These are phyloP conservation scores for Coemansia sp. DNA, from an alignment of 192 early-diverging fungal species.

Conservation along the genomic window DNA sequence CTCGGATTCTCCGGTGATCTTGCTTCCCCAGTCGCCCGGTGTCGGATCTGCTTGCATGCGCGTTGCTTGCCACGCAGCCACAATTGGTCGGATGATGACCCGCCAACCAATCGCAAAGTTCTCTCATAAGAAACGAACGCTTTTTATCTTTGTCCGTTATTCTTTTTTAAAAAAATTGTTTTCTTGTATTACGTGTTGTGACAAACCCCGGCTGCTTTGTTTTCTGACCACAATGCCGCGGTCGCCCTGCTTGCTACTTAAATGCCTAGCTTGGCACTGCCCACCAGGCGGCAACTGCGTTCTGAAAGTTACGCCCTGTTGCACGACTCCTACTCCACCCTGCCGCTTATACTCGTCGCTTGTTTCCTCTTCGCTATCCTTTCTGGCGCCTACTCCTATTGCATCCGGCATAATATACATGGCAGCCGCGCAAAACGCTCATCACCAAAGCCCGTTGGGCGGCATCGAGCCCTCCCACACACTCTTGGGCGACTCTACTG, in stretches of 20 bases:
- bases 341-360: neutral
- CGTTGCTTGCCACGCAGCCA: no score
- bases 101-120: no score
- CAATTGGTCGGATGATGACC: no score
- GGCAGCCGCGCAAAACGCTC: neutral
- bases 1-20: neutral
- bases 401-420: neutral
- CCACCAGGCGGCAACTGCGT: neutral
- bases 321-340: neutral
- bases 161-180: neutral
- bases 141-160: neutral
- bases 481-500: neutral
- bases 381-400: neutral
- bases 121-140: no score
- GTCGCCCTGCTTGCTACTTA: neutral
- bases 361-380: neutral
- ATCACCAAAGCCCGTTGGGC: no score
- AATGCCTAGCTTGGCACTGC: neutral
- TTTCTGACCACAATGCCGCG: neutral
- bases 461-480: neutral
- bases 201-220: neutral
- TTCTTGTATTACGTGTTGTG: neutral
- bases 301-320: neutral
- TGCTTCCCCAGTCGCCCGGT: neutral
- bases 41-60: no score